Conservation (phyloP, 345 rosid species). For the Firmiana major region DNA sequence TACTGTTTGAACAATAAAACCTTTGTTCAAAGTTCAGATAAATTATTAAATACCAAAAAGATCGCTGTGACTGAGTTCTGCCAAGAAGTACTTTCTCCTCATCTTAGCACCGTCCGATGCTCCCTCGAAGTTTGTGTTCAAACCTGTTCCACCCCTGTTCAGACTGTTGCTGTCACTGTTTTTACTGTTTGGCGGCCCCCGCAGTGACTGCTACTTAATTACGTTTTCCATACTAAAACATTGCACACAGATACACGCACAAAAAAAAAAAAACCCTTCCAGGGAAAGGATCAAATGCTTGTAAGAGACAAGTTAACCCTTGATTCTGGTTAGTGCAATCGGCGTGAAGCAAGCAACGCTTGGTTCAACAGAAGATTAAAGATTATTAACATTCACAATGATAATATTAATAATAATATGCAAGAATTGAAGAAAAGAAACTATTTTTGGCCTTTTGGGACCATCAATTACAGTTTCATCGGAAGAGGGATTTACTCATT, state of each 20-base stretch:
- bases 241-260: too few relatives aligned
- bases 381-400: too few relatives aligned
- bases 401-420: neutral
- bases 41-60: neutral
- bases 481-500: neutral
- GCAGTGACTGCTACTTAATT: neutral
- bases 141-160: neutral
- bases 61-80: neutral
- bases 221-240: too few relatives aligned
- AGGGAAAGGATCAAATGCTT: too few relatives aligned
- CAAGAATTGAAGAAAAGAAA: neutral
- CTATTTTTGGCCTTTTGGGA: neutral
- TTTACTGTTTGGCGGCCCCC: neutral
- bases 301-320: too few relatives aligned
- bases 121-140: constrained; percentile 13
- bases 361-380: too few relatives aligned
- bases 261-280: too few relatives aligned
- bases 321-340: too few relatives aligned
- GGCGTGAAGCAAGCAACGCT: too few relatives aligned
- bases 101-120: constrained; percentile 26
- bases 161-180: neutral
- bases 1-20: neutral
- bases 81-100: neutral
- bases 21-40: neutral
- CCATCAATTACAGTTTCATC: neutral